phyloP scores from a whole-genome alignment of 805 yeast species.

The Candida hispaniensis region DNA sequence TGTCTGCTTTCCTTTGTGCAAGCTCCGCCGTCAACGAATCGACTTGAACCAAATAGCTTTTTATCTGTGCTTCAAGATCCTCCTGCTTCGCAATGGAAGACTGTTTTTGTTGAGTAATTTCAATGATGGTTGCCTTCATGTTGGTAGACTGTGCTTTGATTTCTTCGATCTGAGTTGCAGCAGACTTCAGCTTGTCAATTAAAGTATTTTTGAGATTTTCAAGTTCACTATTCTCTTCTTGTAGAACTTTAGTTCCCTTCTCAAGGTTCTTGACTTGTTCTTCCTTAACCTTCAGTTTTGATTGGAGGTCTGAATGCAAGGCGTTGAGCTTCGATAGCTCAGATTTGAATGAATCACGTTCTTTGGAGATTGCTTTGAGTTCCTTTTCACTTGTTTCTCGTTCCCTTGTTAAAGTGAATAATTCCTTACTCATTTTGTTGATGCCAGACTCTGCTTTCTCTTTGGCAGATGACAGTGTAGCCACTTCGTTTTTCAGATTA shows the following conservation, averaged over 20 bases:
- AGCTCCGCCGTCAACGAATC: too few species aligned
- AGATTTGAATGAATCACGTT: constrained; percentile 19
- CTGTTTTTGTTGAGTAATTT: too few species aligned
- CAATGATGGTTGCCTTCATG: constrained; percentile 4
- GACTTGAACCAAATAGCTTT: too few species aligned
- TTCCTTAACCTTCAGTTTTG: neutral
- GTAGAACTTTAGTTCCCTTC: constrained; percentile 9
- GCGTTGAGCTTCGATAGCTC: constrained; percentile 5
- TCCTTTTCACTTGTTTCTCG: constrained; percentile 39
- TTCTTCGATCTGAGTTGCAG: constrained; percentile 31
- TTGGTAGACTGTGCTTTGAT: constrained; percentile 19
- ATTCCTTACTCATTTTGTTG: constrained; percentile 80
- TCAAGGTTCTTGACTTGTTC: constrained; percentile 16
- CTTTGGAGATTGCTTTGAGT: constrained; percentile 17
- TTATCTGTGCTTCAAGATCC: too few species aligned
- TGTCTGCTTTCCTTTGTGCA: too few species aligned
- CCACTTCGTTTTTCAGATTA: constrained; percentile 30
- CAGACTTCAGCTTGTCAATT: constrained; percentile 36
- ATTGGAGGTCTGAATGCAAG: neutral
- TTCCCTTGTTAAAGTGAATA: constrained; percentile 52
- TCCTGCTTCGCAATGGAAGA: too few species aligned
- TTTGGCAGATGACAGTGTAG: constrained; percentile 35
- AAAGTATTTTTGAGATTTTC: constrained; percentile 32
- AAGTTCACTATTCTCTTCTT: constrained; percentile 25
- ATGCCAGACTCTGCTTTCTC: constrained; percentile 74